Base-by-base conservation (phyloP, 352 stramenopile genomes). In the Phytophthora pisi region DNA sequence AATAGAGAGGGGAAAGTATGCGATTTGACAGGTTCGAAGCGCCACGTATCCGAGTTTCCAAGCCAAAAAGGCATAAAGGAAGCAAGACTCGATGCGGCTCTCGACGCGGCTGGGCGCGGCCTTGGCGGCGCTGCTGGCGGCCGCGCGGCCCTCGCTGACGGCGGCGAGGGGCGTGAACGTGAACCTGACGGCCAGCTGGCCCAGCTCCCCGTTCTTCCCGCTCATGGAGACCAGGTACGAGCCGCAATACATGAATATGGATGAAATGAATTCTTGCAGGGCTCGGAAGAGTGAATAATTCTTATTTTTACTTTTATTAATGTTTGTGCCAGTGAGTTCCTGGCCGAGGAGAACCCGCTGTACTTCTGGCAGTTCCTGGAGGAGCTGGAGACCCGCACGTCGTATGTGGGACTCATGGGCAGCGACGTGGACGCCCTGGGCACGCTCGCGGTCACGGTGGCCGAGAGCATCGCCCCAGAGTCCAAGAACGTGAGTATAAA, bases 301-400 rank as follows among this genome's bases (percentile, higher is more conserved):
- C 30, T 16, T 46, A 52, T 63, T 36, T 40, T 66, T 38, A 40
- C 64, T 55, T 16, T 20, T 20, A 20, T 20, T 20, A 20, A 20
- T 20, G 20, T 30, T 49, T 18, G 15, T 49, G 11, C 38, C 24
- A 93, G 86, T 68, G 88, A 93, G 55, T 95, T 91, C 61, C 71
- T 95, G 38, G 85, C 86, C 11, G 83, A 93, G 45, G 86, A 93
- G 57, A 91, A 92, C 54, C 84, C 85, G 16, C 61, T 79, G 49
- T 88, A 83, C 58, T 95, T 94, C 63, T 95, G 85, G 84, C 69
- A 81, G 68, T 95, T 87, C 52, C 52, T 93, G 20, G 82, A 91
- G 36, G 46, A 81, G 18, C 45, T 94, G 34, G 53, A 65, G 52
- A 38, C 57, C 42, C 66, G 77, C 40, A 75, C 73, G 34, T 51